Percentiles rank a stretch among this genome's conserved stretches.
Evolutionary conservation across 1,284 basidiomycete genomes (phyloP).

Genomic region (Marasmius oreades): DNA sequence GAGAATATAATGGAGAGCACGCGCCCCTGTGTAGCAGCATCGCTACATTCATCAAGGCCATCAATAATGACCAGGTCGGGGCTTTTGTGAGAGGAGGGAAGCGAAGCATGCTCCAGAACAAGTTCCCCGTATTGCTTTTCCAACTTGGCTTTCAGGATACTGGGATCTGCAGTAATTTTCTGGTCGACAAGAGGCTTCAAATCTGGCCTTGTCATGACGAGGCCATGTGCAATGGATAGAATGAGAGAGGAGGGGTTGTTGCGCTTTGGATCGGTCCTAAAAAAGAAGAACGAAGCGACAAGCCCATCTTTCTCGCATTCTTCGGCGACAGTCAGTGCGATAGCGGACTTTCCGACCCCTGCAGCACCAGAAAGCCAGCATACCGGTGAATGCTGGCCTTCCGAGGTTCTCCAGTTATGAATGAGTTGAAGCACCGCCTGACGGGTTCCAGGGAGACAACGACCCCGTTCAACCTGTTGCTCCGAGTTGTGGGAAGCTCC

Average conservation of each 20-base stretch:
- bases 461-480: background rate
- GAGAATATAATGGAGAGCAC: no score
- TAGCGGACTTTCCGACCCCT: constrained; percentile 18
- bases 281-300: constrained; percentile 18
- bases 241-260: constrained; percentile 1
- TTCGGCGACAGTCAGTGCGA: constrained; percentile 17
- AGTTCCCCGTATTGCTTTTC: constrained; percentile 5
- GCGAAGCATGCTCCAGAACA: background rate
- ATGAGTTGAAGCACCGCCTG: constrained; percentile 11
- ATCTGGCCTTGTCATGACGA: background rate
- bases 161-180: background rate
- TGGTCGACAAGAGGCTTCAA: background rate
- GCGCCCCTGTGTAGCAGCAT: no score
- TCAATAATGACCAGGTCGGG: no score
- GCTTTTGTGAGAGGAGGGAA: background rate
- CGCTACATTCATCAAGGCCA: no score
- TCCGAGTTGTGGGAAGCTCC: background rate
- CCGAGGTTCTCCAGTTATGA: constrained; percentile 7
- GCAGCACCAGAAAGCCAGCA: constrained; percentile 17
- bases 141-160: background rate
- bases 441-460: constrained; percentile 15
- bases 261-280: constrained; percentile 7
- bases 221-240: no score
- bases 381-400: background rate
- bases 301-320: background rate